phyloP scores from a whole-genome alignment of 2,329 filamentous ascomycete species.

The Phialophora chinensis region DNA sequence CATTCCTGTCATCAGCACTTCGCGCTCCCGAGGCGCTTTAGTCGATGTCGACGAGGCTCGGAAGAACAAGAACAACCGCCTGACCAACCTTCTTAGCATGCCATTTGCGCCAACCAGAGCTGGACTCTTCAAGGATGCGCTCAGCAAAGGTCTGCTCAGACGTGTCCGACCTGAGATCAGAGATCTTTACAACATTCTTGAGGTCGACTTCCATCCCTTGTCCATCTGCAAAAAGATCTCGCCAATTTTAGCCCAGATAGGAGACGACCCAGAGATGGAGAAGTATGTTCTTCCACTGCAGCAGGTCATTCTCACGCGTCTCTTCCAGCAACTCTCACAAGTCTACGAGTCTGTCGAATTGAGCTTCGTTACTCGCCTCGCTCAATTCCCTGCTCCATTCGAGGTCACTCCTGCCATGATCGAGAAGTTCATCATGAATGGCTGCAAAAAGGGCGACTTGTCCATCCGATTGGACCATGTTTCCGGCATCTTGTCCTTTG shows the following conservation, averaged over 20 bases:
- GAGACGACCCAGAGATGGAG: conserved; percentile 91
- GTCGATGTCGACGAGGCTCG: conserved; percentile 95
- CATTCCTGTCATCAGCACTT: conserved; percentile 99
- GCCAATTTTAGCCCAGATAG: conserved; percentile 91
- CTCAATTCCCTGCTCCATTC: conserved; percentile 95
- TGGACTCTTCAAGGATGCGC: conserved; percentile 91
- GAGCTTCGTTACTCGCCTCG: conserved; percentile 88
- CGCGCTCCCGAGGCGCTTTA: conserved; percentile 90
- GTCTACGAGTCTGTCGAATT: conserved; percentile 98
- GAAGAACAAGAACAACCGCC: conserved; percentile 98
- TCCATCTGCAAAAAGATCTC: conserved; percentile 99
- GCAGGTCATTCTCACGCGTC: conserved; percentile 95
- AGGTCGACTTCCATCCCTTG: conserved; percentile 98
- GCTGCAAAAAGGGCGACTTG: conserved; percentile 98
- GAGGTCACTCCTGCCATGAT: conserved; percentile 88
- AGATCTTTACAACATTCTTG: conserved; percentile 96
- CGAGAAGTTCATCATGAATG: conserved; percentile 99
- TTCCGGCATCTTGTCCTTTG: conserved; percentile 92
- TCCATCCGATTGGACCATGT: conserved; percentile 96
- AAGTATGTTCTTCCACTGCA: conserved; percentile 95
- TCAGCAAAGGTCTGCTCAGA: conserved; percentile 92
- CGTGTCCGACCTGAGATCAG: conserved; percentile 93
- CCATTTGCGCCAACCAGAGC: conserved; percentile 83
- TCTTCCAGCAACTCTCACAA: conserved; percentile 98
- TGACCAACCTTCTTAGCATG: conserved; percentile 97